These are phyloP conservation scores for Thalassia testudinum DNA, from an alignment of 116 monocot species.

Conservation along the genomic window DNA sequence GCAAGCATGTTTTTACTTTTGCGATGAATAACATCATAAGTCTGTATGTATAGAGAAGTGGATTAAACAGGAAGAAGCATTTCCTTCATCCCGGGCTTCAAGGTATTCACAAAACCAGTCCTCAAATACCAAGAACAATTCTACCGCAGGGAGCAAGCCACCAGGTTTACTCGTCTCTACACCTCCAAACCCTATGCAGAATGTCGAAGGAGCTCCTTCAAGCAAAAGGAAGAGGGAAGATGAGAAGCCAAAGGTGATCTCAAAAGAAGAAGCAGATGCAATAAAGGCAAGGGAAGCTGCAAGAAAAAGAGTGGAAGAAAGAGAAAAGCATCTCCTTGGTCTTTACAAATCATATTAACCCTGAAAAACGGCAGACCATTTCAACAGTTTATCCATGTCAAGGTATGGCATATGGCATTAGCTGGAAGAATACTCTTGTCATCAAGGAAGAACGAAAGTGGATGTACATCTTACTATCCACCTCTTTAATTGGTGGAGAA, in stretches of 20 bases:
- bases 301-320: slow-evolving; percentile 81
- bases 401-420: too few relatives aligned
- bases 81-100: slow-evolving; percentile 16
- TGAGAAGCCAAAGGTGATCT: slow-evolving; percentile 38
- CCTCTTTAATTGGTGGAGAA: too few relatives aligned
- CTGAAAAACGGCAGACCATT: too few relatives aligned
- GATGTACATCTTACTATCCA: too few relatives aligned
- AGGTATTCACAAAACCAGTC: background rate
- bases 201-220: slow-evolving; percentile 53
- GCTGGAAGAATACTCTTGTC: too few relatives aligned
- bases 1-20: background rate
- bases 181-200: slow-evolving; percentile 28
- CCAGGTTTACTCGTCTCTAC: slow-evolving; percentile 45
- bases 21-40: background rate
- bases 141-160: slow-evolving; percentile 17
- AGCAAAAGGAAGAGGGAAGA: slow-evolving; percentile 76
- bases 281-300: slow-evolving; percentile 86
- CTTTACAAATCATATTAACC: slow-evolving; percentile 58
- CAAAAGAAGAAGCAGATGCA: slow-evolving; percentile 77
- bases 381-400: too few relatives aligned
- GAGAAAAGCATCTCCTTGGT: slow-evolving; percentile 82
- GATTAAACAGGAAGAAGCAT: slow-evolving; percentile 58
- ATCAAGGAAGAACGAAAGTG: too few relatives aligned
- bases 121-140: background rate
- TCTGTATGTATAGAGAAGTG: slow-evolving; percentile 39